Percentiles rank a stretch among this genome's conserved stretches.
These are phyloP conservation scores for Candida methanosorbosa DNA, from an alignment of 805 yeast genomes.

Conservation along the genomic window DNA sequence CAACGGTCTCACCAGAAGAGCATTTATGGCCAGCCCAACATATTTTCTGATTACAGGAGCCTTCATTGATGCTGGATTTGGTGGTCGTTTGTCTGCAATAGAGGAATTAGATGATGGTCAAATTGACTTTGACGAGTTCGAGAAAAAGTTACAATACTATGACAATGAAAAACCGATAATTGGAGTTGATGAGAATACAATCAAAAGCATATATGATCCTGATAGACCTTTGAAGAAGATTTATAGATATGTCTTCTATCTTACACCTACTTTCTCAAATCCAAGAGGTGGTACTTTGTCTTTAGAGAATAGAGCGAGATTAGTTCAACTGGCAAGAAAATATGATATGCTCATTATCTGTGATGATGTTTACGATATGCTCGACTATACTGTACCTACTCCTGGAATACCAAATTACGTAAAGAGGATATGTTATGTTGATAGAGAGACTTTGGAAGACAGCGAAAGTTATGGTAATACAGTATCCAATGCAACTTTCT, in stretches of 20 bases:
- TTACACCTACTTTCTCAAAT: constrained; percentile 74
- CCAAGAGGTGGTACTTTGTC: constrained; percentile 68
- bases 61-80: constrained; percentile 73
- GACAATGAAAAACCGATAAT: constrained; percentile 20
- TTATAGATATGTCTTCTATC: constrained; percentile 61
- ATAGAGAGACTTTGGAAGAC: constrained; percentile 36
- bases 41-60: constrained; percentile 68
- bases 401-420: constrained; percentile 4
- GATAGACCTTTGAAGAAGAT: constrained; percentile 37
- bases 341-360: constrained; percentile 65
- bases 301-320: constrained; percentile 35
- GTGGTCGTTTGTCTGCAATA: constrained; percentile 56
- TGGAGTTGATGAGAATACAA: constrained; percentile 13
- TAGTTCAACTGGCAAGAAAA: constrained; percentile 60
- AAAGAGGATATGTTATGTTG: constrained; percentile 49
- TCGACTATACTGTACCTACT: constrained; percentile 35
- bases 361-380: constrained; percentile 78
- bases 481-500: constrained; percentile 68
- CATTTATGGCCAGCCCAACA: constrained; percentile 73
- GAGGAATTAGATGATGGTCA: constrained; percentile 45
- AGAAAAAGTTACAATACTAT: constrained; percentile 32
- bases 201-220: constrained; percentile 26
- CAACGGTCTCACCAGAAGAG: constrained; percentile 54
- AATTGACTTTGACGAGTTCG: constrained; percentile 43
- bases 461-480: constrained; percentile 48